Evolutionary conservation across 208 protist genomes (phyloP), one percentile per base, ranked within the genome.

Genomic region (Naegleria fowleri): DNA sequence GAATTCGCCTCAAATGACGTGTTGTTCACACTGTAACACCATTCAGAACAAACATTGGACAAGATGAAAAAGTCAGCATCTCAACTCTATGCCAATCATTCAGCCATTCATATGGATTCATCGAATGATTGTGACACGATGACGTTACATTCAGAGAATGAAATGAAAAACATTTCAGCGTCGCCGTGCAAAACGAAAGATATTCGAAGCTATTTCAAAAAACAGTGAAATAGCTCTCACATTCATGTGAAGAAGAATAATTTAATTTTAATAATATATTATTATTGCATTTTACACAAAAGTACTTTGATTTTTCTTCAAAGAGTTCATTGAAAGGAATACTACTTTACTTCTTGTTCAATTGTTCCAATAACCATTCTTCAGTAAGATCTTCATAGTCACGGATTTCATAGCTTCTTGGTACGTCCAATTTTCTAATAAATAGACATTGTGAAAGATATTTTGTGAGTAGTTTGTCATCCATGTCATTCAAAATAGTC

Each of bases 381-480:
- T 79, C 67, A 36, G 67, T 79, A 9, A 79, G n/a, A 36, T 79
- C 67, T 33, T 79, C 67, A 79, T 79, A 79, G n/a, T 79, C 67
- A 36, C 67, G 16, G n/a, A 79, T 79, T 79, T 79, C 67, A 33
- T 79, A 79, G n/a, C 67, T 79, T 79, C 67, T 79, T 36, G 67
- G 16, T 36, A 36, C 67, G 29, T 79, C 67, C 29, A 79, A 79
- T 79, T 79, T 79, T 79, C 29, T 67, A 29, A 29, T 29, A 2
- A 67, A 22, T 29, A 2, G 19, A 22, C 1, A 29, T 67, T 67
- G 22, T 3, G 19, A 67, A 67, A 67, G 22, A 29, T 67, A 48
- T 48, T 48, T 48, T 48, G n/a, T n/a, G n/a, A n/a, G n/a, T n/a
- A n/a, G n/a, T n/a, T n/a, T n/a, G n/a, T n/a, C n/a, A n/a, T n/a